Percentiles rank a stretch among this genome's conserved stretches.
Evolutionary conservation across 305 asterid genomes (phyloP).

Genomic region (Rubia peregrina): DNA sequence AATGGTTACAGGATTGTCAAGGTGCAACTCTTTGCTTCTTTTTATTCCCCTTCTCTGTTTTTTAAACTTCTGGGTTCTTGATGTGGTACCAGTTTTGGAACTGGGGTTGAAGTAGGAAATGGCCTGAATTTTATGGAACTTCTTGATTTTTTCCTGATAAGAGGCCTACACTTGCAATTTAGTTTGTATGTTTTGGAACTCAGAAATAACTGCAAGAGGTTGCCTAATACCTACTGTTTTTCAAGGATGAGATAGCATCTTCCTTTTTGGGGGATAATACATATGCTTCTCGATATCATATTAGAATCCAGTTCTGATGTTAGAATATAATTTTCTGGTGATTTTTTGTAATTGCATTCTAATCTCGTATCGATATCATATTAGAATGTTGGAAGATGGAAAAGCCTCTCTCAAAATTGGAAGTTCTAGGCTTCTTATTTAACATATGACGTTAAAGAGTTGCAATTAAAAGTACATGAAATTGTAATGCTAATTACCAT

Average conservation of each 20-base stretch:
- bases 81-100: no score
- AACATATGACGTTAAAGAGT: no score
- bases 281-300: no score
- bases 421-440: background rate
- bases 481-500: background rate
- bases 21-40: constrained; percentile 10
- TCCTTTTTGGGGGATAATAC: no score
- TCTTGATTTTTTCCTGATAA: background rate
- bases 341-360: background rate
- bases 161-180: background rate
- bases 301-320: no score
- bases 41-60: background rate
- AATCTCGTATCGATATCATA: background rate
- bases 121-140: background rate
- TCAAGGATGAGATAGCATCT: no score
- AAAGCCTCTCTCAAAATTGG: background rate
- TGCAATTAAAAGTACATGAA: background rate
- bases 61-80: background rate
- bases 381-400: background rate
- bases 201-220: background rate
- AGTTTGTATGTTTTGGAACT: background rate
- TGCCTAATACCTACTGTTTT: no score
- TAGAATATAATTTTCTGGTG: no score
- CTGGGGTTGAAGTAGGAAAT: no score
- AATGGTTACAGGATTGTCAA: constrained; percentile 26